These are phyloP conservation scores for Kodamaea jinghongensis DNA, from an alignment of 805 yeast genomes.

Conservation along the genomic window DNA sequence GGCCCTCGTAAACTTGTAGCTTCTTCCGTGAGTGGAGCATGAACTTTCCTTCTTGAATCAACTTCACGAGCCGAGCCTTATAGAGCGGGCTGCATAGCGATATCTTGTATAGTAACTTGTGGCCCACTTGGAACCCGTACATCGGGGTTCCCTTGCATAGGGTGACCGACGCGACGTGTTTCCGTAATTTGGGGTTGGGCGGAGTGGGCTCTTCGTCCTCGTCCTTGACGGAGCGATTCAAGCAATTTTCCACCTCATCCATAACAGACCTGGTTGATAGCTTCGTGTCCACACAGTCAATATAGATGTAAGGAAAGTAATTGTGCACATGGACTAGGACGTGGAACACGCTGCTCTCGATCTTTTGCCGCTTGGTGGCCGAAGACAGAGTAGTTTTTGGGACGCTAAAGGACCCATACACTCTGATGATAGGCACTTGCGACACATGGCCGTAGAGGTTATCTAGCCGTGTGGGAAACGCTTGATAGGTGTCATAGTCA, in stretches of 20 bases:
- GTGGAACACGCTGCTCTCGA: slow-evolving; percentile 19
- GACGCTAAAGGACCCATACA: slow-evolving; percentile 70
- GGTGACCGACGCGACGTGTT: slow-evolving; percentile 56
- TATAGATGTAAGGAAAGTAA: slow-evolving; percentile 74
- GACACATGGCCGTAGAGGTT: slow-evolving; percentile 32
- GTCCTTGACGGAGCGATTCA: slow-evolving; percentile 31
- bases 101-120: slow-evolving; percentile 65
- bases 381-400: slow-evolving; percentile 14
- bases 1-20: slow-evolving; percentile 58
- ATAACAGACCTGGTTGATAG: slow-evolving; percentile 36
- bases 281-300: slow-evolving; percentile 52
- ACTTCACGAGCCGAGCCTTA: slow-evolving; percentile 50
- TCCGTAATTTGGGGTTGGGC: slow-evolving; percentile 15
- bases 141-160: slow-evolving; percentile 75
- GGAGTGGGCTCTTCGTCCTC: slow-evolving; percentile 6
- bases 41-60: slow-evolving; percentile 27
- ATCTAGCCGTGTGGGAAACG: slow-evolving; percentile 55
- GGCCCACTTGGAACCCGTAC: slow-evolving; percentile 77
- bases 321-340: slow-evolving; percentile 74
- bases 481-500: slow-evolving; percentile 63
- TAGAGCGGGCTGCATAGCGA: slow-evolving; percentile 62
- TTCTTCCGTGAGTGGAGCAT: slow-evolving; percentile 2
- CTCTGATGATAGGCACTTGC: slow-evolving; percentile 71
- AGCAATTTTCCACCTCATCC: slow-evolving; percentile 41
- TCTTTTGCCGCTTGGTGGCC: slow-evolving; percentile 2